These are phyloP conservation scores for Agaricus blazei DNA, from an alignment of 768 basidiomycete species.

Conservation along the genomic window DNA sequence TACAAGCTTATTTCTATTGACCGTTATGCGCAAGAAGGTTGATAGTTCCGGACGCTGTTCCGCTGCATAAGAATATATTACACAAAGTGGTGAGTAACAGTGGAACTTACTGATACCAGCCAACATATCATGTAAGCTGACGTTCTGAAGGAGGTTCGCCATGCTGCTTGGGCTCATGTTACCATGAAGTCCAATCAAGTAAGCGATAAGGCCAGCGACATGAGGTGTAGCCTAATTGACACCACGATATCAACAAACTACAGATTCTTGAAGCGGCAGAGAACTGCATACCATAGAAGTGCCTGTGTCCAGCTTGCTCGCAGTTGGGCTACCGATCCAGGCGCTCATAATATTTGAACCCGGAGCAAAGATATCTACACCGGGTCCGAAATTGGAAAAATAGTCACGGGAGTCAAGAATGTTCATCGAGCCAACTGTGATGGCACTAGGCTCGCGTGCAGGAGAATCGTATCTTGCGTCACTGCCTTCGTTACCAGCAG, in stretches of 20 bases:
- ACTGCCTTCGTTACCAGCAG: slow-evolving; percentile 29
- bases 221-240: slow-evolving; percentile 30
- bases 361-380: slow-evolving; percentile 37
- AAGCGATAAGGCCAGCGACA: slow-evolving; percentile 36
- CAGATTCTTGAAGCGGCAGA: not conserved
- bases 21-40: slow-evolving; percentile 1
- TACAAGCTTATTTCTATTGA: not conserved
- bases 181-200: slow-evolving; percentile 25
- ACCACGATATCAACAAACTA: not conserved
- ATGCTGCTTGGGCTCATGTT: slow-evolving; percentile 26
- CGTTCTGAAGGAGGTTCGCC: slow-evolving; percentile 16
- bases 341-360: slow-evolving; percentile 28
- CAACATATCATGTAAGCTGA: slow-evolving; percentile 23
- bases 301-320: slow-evolving; percentile 18
- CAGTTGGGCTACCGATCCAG: slow-evolving; percentile 22
- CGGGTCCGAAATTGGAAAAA: slow-evolving; percentile 36
- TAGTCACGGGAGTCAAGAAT: slow-evolving; percentile 27
- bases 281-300: slow-evolving; percentile 21
- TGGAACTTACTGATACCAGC: slow-evolving; percentile 22
- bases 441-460: slow-evolving; percentile 26
- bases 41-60: not conserved
- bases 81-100: no score
- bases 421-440: slow-evolving; percentile 33
- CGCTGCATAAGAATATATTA: not conserved
- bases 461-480: slow-evolving; percentile 29